Conservation (phyloP, 1,284 basidiomycete genomes). For the Cryptococcus sp. region DNA sequence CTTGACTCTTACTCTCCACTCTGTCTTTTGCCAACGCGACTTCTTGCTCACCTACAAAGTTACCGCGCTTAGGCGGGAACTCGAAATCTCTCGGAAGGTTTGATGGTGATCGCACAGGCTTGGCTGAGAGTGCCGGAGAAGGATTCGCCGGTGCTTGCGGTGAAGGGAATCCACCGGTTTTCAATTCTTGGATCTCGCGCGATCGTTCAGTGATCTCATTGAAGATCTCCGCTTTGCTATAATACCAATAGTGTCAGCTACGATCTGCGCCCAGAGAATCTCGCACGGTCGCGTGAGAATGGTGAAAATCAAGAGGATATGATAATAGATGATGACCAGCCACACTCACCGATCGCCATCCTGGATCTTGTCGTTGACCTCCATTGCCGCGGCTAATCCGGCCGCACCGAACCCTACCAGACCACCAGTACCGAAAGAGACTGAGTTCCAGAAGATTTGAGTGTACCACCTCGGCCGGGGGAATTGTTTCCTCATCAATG, state of each 20-base stretch:
- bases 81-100: conserved; percentile 20
- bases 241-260: no score
- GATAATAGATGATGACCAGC: no score
- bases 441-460: conserved; percentile 11
- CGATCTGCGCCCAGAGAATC: no score
- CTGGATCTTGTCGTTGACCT: conserved; percentile 22
- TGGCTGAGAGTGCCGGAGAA: conserved; percentile 8
- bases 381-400: conserved; percentile 23
- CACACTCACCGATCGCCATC: conserved; percentile 21
- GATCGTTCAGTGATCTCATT: conserved; percentile 20
- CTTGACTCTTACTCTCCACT: conserved; percentile 9
- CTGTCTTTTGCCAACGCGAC: conserved; percentile 1
- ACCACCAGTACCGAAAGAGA: conserved; percentile 17
- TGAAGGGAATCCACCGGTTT: background rate
- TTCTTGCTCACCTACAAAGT: background rate
- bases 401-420: conserved; percentile 21
- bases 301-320: no score
- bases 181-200: conserved; percentile 13
- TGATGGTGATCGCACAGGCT: conserved; percentile 8
- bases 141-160: background rate
- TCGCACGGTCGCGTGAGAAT: background rate
- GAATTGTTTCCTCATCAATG: conserved; percentile 21
- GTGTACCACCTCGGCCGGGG: conserved; percentile 15
- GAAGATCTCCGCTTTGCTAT: conserved; percentile 19
- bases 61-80: conserved; percentile 13